A percentile compares a stretch with the other conserved stretches of the same genome.
phyloP scores from a whole-genome alignment of 371 early-diverging fungal species.

The Mucor plumbeus region DNA sequence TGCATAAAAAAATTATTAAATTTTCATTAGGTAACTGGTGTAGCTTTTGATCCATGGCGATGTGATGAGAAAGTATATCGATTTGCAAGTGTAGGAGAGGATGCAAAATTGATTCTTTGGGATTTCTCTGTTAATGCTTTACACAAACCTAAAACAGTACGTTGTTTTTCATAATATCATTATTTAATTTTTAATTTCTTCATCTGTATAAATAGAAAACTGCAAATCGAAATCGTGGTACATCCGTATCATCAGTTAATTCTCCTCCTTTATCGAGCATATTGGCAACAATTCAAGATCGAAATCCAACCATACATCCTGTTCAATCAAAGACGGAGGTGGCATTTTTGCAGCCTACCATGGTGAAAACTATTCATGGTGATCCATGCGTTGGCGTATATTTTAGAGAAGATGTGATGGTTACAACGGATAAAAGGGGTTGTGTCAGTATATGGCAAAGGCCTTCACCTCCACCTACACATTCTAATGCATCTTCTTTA shows the following conservation, averaged over 20 bases:
- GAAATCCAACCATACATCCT: slow-evolving; percentile 55
- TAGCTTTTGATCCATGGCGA: slow-evolving; percentile 92
- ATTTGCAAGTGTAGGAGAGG: slow-evolving; percentile 93
- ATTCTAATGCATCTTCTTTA: slow-evolving; percentile 1
- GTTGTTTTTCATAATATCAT: neutral
- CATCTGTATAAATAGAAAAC: slow-evolving; percentile 19
- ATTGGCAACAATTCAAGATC: slow-evolving; percentile 25
- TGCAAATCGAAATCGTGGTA: slow-evolving; percentile 39
- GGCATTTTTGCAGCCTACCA: slow-evolving; percentile 80
- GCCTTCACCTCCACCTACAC: slow-evolving; percentile 49
- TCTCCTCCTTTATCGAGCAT: slow-evolving; percentile 34
- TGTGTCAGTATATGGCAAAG: slow-evolving; percentile 82
- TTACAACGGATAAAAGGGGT: slow-evolving; percentile 86
- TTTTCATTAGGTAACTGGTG: slow-evolving; percentile 62
- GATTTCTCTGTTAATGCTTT: slow-evolving; percentile 86
- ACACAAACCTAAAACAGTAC: slow-evolving; percentile 73
- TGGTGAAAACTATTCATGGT: slow-evolving; percentile 75
- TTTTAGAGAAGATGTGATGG: slow-evolving; percentile 83
- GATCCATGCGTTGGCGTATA: slow-evolving; percentile 76
- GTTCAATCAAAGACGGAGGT: slow-evolving; percentile 73
- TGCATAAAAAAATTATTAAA: too few relatives aligned
- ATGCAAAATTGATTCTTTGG: slow-evolving; percentile 87
- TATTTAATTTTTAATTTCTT: too few relatives aligned
- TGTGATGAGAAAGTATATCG: slow-evolving; percentile 85
- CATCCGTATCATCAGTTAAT: slow-evolving; percentile 46